phyloP scores from a whole-genome alignment of 179 eudicot species.

The Vitellaria paradoxa region DNA sequence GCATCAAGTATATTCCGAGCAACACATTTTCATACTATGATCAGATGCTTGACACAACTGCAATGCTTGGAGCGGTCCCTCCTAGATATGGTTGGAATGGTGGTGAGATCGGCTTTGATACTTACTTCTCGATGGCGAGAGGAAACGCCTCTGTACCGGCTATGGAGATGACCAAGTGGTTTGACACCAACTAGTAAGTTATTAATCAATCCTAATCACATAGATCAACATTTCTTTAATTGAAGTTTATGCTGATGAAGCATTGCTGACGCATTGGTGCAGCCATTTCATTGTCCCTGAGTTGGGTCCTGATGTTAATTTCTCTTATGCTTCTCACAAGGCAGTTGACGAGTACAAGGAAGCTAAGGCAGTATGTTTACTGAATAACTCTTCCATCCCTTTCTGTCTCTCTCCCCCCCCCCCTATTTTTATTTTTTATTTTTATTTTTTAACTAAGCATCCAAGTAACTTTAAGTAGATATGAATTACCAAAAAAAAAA shows the following conservation, averaged over 20 bases:
- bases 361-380: constrained; percentile 63
- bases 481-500: too few species aligned
- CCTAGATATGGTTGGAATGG: constrained; percentile 73
- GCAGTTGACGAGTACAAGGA: constrained; percentile 74
- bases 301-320: constrained; percentile 67
- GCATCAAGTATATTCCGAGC: constrained; percentile 75
- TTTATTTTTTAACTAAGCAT: too few species aligned
- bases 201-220: too few species aligned
- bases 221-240: too few species aligned
- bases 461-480: too few species aligned
- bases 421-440: too few species aligned
- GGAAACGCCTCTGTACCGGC: constrained; percentile 75
- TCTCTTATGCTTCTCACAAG: constrained; percentile 74
- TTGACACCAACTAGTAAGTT: constrained; percentile 82
- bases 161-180: constrained; percentile 94
- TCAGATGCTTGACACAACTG: constrained; percentile 69
- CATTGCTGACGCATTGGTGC: constrained; percentile 22
- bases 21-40: constrained; percentile 80
- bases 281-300: constrained; percentile 89
- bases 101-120: constrained; percentile 70
- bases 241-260: constrained; percentile 2
- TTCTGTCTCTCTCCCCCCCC: too few species aligned
- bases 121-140: constrained; percentile 81
- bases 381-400: not conserved
- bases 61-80: constrained; percentile 79